Evolutionary conservation across 2,329 filamentous ascomycete genomes (phyloP).

Genomic region (Exutisphaerella laricina): DNA sequence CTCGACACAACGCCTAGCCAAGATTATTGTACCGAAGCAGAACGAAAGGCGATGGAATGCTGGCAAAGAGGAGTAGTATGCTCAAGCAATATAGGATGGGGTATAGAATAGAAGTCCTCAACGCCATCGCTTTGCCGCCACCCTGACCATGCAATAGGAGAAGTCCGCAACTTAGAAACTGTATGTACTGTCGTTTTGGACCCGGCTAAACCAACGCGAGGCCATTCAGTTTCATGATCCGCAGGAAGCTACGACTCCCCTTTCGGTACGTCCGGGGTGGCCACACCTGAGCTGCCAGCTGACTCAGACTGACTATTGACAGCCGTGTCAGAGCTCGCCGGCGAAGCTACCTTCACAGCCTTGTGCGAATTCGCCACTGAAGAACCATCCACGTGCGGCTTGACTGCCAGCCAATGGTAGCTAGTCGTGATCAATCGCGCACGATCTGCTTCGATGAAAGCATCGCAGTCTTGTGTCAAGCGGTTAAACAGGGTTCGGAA

Average conservation of each 20-base stretch:
- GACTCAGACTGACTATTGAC: slow-evolving; percentile 8
- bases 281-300: slow-evolving; percentile 5
- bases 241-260: no score
- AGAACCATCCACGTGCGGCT: slow-evolving; percentile 16
- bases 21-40: no score
- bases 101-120: not conserved
- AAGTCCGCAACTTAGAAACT: not conserved
- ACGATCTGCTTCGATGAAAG: slow-evolving; percentile 28
- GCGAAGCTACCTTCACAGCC: slow-evolving; percentile 3
- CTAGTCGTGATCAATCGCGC: slow-evolving; percentile 25
- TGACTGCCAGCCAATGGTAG: slow-evolving; percentile 29
- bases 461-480: slow-evolving; percentile 25
- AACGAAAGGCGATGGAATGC: no score
- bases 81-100: no score
- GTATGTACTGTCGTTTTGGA: no score
- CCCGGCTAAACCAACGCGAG: no score
- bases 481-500: slow-evolving; percentile 28
- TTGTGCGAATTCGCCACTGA: slow-evolving; percentile 10
- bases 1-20: no score
- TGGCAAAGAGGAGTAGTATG: no score
- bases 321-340: slow-evolving; percentile 11
- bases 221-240: no score
- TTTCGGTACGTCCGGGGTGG: not conserved
- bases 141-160: not conserved
- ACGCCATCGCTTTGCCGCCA: not conserved